Base-by-base conservation (phyloP, 2,329 filamentous ascomycete genomes). In the Zalaria obscura region DNA sequence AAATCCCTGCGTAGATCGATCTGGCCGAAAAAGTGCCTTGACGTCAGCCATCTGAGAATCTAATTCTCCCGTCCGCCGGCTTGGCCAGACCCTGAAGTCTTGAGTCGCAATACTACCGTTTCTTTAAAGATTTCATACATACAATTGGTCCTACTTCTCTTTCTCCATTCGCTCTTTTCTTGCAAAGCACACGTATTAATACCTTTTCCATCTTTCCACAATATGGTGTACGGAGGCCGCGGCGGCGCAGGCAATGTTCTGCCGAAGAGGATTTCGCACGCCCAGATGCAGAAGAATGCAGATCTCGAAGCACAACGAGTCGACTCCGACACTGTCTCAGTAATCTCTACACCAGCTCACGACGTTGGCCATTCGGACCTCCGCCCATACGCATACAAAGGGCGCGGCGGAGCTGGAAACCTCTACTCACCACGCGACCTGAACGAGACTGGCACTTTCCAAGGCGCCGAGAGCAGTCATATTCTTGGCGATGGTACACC, bases 171-270 rank as follows among this genome's bases (percentile, higher is more conserved):
- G 18, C 18, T 18, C 18, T 18, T 18, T 18, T 18, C n/a, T 18
- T 18, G 18, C 18, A 18, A 18, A 18, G 18, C 18, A 18, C 18
- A 18, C 18, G 2, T 18, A 18, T 18, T 18, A 18, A 18, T 18
- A 18, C 18, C 18, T 18, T 18, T 18, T 2, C 18, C 2, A 18
- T 18, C 18, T 18, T 18, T 18, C 2, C 2, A 18, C 18, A 18
- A 18, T 2, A 18, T 18, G 18, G 18, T 18, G 18, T 18, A 18
- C 18, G 18, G 18, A 18, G 66, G 65, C 39, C 61, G 66, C 36
- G 66, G 66, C 38, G 66, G 66, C 34, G 64, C 63, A 11, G 66
- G 66, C 25, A 69, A 69, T 46, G 63, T 66, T 38, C 53, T 52
- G 37, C 50, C 50, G 2, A 43, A 49, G 6, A 44, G 50, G 39